These are phyloP conservation scores for Hyaloscypha finlandica DNA, from an alignment of 495 filamentous ascomycete genomes.

Conservation along the genomic window DNA sequence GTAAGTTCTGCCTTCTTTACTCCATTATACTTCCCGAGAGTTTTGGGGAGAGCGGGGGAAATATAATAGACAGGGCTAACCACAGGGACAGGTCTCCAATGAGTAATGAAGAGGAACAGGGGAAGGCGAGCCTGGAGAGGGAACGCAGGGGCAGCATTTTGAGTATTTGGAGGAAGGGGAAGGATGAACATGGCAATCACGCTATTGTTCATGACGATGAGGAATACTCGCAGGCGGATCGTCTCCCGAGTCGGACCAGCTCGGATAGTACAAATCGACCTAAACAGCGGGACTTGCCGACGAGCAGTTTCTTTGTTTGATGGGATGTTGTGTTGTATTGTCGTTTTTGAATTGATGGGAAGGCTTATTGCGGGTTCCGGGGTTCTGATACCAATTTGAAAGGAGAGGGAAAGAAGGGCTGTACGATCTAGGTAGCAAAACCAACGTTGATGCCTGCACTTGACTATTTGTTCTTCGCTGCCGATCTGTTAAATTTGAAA, in stretches of 20 bases:
- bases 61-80: too few species aligned
- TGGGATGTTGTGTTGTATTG: neutral
- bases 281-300: too few species aligned
- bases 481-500: neutral
- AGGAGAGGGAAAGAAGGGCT: neutral
- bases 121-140: neutral
- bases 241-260: too few species aligned
- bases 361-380: neutral
- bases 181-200: slow-evolving; percentile 17
- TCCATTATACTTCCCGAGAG: neutral
- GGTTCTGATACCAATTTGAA: slow-evolving; percentile 1
- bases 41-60: too few species aligned
- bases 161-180: slow-evolving; percentile 21
- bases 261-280: too few species aligned
- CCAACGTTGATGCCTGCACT: neutral
- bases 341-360: neutral
- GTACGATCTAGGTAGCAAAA: neutral
- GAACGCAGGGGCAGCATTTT: slow-evolving; percentile 22
- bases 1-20: neutral
- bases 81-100: neutral
- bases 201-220: slow-evolving; percentile 28
- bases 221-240: neutral
- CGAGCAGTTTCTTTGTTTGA: too few species aligned
- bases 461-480: neutral
- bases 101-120: neutral